Evolutionary conservation across 1,284 basidiomycete species (phyloP).

Genomic region (Grifola frondosa): DNA sequence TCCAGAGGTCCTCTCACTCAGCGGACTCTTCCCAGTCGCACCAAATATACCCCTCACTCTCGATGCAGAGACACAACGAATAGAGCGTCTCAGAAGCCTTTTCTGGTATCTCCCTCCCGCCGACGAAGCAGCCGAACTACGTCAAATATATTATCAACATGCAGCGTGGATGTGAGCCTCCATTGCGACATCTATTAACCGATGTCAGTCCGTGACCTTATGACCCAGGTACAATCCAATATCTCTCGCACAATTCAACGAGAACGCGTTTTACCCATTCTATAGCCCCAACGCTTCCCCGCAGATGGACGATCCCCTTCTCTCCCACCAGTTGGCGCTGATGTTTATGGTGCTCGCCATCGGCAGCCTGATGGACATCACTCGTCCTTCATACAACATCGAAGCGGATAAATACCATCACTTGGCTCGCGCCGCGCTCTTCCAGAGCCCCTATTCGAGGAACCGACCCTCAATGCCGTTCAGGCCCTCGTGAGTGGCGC

Average conservation of each 20-base stretch:
- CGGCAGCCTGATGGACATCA: constrained; percentile 67
- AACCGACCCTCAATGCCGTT: constrained; percentile 70
- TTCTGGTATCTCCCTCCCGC: constrained; percentile 67
- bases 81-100: constrained; percentile 53
- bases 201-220: neutral
- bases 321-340: constrained; percentile 67
- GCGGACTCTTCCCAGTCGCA: constrained; percentile 64
- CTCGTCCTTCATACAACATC: constrained; percentile 62
- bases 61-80: constrained; percentile 38
- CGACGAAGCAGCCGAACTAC: constrained; percentile 57
- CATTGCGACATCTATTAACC: constrained; percentile 1
- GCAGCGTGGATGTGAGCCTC: constrained; percentile 72
- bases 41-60: constrained; percentile 41
- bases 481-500: constrained; percentile 59
- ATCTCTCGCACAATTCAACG: constrained; percentile 61
- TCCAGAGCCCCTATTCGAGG: constrained; percentile 71
- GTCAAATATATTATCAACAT: constrained; percentile 63
- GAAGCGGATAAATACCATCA: constrained; percentile 81
- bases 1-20: constrained; percentile 58
- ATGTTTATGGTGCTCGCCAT: constrained; percentile 77
- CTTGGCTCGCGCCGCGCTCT: constrained; percentile 68
- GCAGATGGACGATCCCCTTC: constrained; percentile 53
- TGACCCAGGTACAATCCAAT: constrained; percentile 70
- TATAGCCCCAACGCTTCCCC: constrained; percentile 50
- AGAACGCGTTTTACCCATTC: constrained; percentile 60